These are phyloP conservation scores for Aureobasidium sp. DNA, from an alignment of 2,329 filamentous ascomycete genomes.

Conservation along the genomic window DNA sequence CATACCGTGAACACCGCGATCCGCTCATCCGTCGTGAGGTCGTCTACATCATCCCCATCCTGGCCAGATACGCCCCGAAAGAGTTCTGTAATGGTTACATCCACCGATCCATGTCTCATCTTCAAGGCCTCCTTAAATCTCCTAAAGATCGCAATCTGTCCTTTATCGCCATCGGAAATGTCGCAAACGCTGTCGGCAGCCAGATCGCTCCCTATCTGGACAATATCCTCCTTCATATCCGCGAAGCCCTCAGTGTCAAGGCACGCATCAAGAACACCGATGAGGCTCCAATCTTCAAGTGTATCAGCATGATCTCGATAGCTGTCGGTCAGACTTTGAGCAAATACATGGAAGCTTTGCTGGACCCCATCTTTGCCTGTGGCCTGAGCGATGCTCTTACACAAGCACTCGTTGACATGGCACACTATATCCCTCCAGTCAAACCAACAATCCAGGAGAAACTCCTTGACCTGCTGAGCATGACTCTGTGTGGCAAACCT, in stretches of 20 bases:
- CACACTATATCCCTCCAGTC: constrained; percentile 93
- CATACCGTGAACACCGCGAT: constrained; percentile 88
- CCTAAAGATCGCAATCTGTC: constrained; percentile 91
- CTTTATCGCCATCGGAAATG: constrained; percentile 90
- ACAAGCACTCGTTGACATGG: constrained; percentile 95
- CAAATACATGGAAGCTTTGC: constrained; percentile 93
- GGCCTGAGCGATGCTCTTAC: constrained; percentile 89
- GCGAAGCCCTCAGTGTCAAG: constrained; percentile 78
- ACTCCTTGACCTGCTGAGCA: constrained; percentile 86
- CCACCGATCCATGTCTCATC: constrained; percentile 93
- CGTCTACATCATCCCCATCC: constrained; percentile 80
- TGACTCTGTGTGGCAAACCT: constrained; percentile 82
- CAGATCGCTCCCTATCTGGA: constrained; percentile 93
- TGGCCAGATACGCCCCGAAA: constrained; percentile 84
- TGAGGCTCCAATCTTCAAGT: constrained; percentile 81
- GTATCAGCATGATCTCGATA: constrained; percentile 90
- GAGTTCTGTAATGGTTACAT: constrained; percentile 84
- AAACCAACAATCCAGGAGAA: constrained; percentile 90
- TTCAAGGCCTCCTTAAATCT: constrained; percentile 87
- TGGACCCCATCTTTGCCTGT: constrained; percentile 95
- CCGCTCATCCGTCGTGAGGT: constrained; percentile 80
- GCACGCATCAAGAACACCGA: constrained; percentile 54
- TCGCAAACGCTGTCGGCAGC: constrained; percentile 92
- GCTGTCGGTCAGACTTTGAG: constrained; percentile 93
- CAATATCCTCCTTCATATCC: constrained; percentile 84